Base-by-base conservation (phyloP, 768 basidiomycete species). In the Amyloporia xantha region DNA sequence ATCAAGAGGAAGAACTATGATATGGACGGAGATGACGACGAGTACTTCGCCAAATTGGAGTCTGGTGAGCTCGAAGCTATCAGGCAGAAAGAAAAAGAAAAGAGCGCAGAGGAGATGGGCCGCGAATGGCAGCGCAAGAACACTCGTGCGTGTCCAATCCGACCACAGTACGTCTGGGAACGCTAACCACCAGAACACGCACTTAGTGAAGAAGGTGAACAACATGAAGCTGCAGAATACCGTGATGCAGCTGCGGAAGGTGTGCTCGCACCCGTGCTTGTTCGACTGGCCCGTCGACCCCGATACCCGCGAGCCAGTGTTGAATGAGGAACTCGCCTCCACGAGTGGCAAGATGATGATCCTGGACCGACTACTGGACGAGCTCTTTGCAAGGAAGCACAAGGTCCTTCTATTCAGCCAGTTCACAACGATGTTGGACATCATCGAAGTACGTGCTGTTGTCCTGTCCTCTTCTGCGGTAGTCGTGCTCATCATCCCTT, bases 311-410 rank as follows among this genome's bases (percentile, higher is more conserved):
- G 67, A 81, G 36, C 77, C 77, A 0, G 70, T 85, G 37, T 66
- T 94, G 33, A 81, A 88, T 55, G 82, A 88, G 21, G 82, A 93
- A 58, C 71, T 97, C 26, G 79, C 94, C 21, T 82, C 86, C 49
- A 81, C 82, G 0, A 91, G 88, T 49, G 96, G 96, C 15, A 99
- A 99, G 74, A 98, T 98, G 95, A 85, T 98, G 75, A 71, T 99
- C 2, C 77, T 99, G 0, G 89, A 97, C 54, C 80, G 93, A 5
- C 70, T 99, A 7, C 75, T 99, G 6, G 79, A 79, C 26, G 92
- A 84, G 48, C 68, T 99, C 25, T 91, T 98, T 66, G 71, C 69
- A 33, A 70, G 83, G 2, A 78, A 76, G 6, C 93, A 95, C 66
- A 95, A 92, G 61, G 88, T 91, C 0, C 67, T 93, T n/a, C 60